These are phyloP conservation scores for Talaromyces albobiverticillius DNA, from an alignment of 2,329 filamentous ascomycete species.

Conservation along the genomic window DNA sequence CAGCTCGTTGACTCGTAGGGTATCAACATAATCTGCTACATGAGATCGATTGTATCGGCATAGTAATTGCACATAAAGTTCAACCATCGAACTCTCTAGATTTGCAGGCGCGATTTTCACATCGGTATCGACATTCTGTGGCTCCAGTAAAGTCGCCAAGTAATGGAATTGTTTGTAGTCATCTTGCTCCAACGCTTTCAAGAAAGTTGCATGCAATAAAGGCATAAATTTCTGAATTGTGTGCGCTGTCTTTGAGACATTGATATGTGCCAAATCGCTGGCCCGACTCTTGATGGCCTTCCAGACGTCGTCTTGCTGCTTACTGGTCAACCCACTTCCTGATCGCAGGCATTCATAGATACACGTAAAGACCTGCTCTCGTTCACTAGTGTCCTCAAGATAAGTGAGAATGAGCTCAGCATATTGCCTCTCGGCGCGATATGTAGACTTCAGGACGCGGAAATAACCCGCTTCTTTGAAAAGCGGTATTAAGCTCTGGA, in stretches of 20 bases:
- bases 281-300: slow-evolving; percentile 65
- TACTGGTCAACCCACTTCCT: slow-evolving; percentile 60
- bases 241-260: slow-evolving; percentile 63
- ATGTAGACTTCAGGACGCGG: slow-evolving; percentile 86
- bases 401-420: slow-evolving; percentile 74
- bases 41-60: slow-evolving; percentile 78
- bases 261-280: slow-evolving; percentile 63
- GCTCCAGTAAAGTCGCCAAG: slow-evolving; percentile 72
- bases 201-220: slow-evolving; percentile 63
- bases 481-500: slow-evolving; percentile 69
- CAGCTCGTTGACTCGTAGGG: slow-evolving; percentile 73
- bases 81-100: slow-evolving; percentile 62
- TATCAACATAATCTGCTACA: slow-evolving; percentile 79
- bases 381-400: slow-evolving; percentile 79
- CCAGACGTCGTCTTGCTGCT: slow-evolving; percentile 71
- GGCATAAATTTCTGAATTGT: slow-evolving; percentile 62
- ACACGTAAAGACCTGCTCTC: slow-evolving; percentile 72
- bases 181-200: slow-evolving; percentile 61
- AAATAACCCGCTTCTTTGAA: slow-evolving; percentile 82
- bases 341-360: slow-evolving; percentile 71
- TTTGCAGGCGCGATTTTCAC: slow-evolving; percentile 27
- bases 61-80: slow-evolving; percentile 87
- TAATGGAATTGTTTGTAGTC: slow-evolving; percentile 71
- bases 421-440: slow-evolving; percentile 75
- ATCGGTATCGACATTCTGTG: slow-evolving; percentile 39